Base-by-base conservation (phyloP, 352 stramenopile species). In the Elongisporangium undulatum region DNA sequence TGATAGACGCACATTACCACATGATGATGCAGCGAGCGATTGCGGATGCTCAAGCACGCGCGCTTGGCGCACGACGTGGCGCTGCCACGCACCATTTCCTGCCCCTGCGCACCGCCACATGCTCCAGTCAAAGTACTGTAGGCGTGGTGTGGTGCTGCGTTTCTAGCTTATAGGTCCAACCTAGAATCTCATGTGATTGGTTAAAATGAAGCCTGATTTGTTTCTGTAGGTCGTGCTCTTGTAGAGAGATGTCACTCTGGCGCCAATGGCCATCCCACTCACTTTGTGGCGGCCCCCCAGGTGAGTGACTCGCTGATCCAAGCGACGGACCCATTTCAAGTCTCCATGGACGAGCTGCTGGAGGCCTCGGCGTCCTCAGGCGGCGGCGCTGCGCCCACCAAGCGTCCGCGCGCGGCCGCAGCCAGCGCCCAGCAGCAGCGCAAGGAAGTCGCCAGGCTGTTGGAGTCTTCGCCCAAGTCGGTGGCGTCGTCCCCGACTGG, bases 181-280 rank as follows among this genome's bases (percentile, higher is more conserved):
- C 49, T 53, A 53, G 10, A 53, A 1, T 26, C 17, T 1, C 19
- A 26, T 22, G 8, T 12, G 10, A 45, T 45, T 45, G 34, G 34
- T 17, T 45, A 45, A 45, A 45, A 45, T 45, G 1, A 15, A 3
- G 13, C 22, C 19, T 22, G 22, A 26, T 22, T 16, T 53, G 8
- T 53, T 53, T 26, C 22, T 22, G 17, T 26, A 53, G 49, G 22
- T 53, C 9, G 4, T 39, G 59, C 54, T 72, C 69, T 65, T 63
- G 17, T 72, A 76, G 0, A 58, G 59, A 53, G 56, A 76, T 66
- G 72, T 78, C 72, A 81, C 72, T 81, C 64, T 77, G 34, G 34
- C 7, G 10, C 34, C 34, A 45, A 12, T 17, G 34, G 34, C 7
- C 34, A 45, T 45, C 34, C 34, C 34, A 45, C 34, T 45, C 34